Percentiles rank a stretch among this genome's conserved stretches.
phyloP scores from a whole-genome alignment of 2,329 filamentous ascomycete genomes.

The Diaporthe caulivora region DNA sequence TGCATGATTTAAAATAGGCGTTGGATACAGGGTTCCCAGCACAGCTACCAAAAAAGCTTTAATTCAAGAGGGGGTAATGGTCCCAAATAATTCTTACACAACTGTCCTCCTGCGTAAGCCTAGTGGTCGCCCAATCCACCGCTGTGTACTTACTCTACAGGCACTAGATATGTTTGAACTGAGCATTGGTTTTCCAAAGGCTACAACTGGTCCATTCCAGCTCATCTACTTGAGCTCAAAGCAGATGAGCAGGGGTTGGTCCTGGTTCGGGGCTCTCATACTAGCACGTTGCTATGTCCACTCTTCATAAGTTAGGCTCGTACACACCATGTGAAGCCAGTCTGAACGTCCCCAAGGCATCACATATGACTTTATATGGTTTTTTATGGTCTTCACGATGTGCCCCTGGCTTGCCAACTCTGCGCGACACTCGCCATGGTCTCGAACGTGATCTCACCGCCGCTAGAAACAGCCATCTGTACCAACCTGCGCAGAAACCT shows the following conservation, averaged over 20 bases:
- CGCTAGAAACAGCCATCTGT: not conserved
- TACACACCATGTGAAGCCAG: not conserved
- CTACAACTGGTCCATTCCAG: not conserved
- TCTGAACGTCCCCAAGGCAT: too few species aligned
- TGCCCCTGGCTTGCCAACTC: slow-evolving; percentile 6
- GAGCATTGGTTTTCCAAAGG: not conserved
- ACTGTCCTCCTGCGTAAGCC: not conserved
- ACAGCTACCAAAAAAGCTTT: not conserved
- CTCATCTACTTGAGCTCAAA: not conserved
- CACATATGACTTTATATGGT: too few species aligned
- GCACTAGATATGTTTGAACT: too few species aligned
- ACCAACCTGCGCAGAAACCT: slow-evolving; percentile 63
- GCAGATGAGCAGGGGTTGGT: not conserved
- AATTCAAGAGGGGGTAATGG: not conserved
- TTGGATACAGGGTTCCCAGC: not conserved
- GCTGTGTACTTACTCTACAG: not conserved
- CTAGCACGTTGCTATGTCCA: too few species aligned
- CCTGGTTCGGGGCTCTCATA: too few species aligned
- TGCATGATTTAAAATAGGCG: not conserved
- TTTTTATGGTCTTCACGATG: not conserved
- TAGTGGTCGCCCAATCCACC: not conserved
- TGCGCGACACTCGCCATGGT: slow-evolving; percentile 7
- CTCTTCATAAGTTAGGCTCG: not conserved
- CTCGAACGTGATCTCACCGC: slow-evolving; percentile 7
- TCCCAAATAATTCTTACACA: not conserved